A percentile compares a stretch with the other conserved stretches of the same genome.
Conservation (phyloP, 2,329 filamentous ascomycete genomes). For the Diaporthe ilicicola region DNA sequence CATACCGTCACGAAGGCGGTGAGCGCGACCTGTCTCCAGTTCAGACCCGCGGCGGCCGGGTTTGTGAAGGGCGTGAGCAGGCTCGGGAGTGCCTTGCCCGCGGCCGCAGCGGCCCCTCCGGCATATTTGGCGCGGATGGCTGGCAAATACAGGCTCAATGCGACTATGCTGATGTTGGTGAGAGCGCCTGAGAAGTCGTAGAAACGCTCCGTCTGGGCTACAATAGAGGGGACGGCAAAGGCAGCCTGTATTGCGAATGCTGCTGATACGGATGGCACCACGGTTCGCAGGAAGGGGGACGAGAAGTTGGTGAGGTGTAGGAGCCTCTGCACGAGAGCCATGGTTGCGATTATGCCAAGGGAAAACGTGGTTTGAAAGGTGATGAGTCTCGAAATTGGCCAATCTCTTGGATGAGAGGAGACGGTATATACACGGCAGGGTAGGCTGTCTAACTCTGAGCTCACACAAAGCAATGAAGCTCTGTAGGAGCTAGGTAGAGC, state of each 20-base stretch:
- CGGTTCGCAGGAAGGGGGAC: slow-evolving; percentile 68
- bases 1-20: slow-evolving; percentile 58
- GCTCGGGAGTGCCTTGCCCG: slow-evolving; percentile 50
- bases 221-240: slow-evolving; percentile 69
- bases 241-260: slow-evolving; percentile 71
- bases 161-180: slow-evolving; percentile 72
- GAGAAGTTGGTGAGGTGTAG: slow-evolving; percentile 69
- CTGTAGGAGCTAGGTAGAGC: slow-evolving; percentile 2
- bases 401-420: background rate
- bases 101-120: slow-evolving; percentile 44
- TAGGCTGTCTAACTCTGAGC: background rate
- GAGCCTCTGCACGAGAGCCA: slow-evolving; percentile 53
- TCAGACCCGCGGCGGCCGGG: slow-evolving; percentile 52
- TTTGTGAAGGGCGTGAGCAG: slow-evolving; percentile 54
- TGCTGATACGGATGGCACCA: slow-evolving; percentile 68
- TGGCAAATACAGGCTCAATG: slow-evolving; percentile 68
- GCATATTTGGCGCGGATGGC: slow-evolving; percentile 63
- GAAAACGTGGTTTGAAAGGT: background rate
- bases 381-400: too few relatives aligned
- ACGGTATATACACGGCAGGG: background rate
- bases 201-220: slow-evolving; percentile 69
- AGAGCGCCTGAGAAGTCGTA: slow-evolving; percentile 74
- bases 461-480: background rate
- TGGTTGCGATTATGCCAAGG: slow-evolving; percentile 29
- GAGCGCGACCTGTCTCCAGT: slow-evolving; percentile 65